phyloP scores from a whole-genome alignment of 306 rosid species.

The Carpinus viminea region DNA sequence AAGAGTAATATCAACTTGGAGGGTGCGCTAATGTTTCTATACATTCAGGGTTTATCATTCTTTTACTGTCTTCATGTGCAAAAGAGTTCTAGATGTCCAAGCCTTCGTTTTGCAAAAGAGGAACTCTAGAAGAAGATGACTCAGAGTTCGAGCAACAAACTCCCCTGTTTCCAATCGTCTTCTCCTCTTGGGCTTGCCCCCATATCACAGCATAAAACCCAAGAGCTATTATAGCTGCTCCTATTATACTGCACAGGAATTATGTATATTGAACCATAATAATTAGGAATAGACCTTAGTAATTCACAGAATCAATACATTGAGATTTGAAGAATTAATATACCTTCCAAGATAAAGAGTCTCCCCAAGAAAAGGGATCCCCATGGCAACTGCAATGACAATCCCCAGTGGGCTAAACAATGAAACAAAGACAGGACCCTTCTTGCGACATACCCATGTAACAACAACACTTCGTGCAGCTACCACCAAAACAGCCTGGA shows the following conservation, averaged over 20 bases:
- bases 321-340: neutral
- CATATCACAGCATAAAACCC: constrained; percentile 60
- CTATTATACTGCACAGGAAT: constrained; percentile 39
- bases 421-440: constrained; percentile 52
- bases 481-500: constrained; percentile 41
- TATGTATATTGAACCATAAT: neutral
- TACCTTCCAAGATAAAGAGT: constrained; percentile 53
- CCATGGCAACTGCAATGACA: constrained; percentile 51
- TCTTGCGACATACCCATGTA: constrained; percentile 43
- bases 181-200: constrained; percentile 43
- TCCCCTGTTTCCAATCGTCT: constrained; percentile 13
- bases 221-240: constrained; percentile 33
- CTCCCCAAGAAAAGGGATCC: constrained; percentile 48
- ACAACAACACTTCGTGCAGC: constrained; percentile 20
- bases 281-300: neutral
- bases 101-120: constrained; percentile 30
- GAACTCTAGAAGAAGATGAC: constrained; percentile 25
- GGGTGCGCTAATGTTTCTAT: too few species aligned
- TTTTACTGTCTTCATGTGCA: neutral
- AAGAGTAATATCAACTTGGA: too few species aligned
- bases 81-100: constrained; percentile 5
- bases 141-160: neutral
- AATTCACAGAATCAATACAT: neutral
- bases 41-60: neutral
- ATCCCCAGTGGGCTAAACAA: constrained; percentile 46